These are phyloP conservation scores for Rhodosporidiobolus sp. DNA, from an alignment of 768 basidiomycete genomes.

Conservation along the genomic window DNA sequence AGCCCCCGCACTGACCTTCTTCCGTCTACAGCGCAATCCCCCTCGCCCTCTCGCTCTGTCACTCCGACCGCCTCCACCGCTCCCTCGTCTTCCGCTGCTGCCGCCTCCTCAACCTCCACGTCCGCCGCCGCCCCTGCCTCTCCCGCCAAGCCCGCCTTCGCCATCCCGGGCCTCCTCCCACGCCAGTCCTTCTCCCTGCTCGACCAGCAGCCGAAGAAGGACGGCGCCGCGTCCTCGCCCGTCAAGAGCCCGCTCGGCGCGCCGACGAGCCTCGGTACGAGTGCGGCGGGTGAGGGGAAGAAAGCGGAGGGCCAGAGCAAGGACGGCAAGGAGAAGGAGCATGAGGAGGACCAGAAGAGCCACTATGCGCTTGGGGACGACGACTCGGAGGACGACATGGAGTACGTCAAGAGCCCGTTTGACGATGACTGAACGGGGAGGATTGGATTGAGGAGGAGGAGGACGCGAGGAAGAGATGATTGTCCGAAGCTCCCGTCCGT, in stretches of 20 bases:
- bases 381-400: slow-evolving; percentile 32
- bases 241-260: slow-evolving; percentile 4
- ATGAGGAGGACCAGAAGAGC: not conserved
- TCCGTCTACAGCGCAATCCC: not conserved
- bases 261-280: too few species aligned
- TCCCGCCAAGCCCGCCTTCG: not conserved
- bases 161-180: slow-evolving; percentile 33
- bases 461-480: not conserved
- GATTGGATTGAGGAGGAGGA: not conserved
- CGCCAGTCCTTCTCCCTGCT: slow-evolving; percentile 36
- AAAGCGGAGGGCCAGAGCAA: too few species aligned
- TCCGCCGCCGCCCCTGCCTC: not conserved
- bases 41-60: not conserved
- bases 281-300: not conserved
- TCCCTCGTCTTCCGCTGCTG: not conserved
- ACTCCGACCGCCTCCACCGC: not conserved
- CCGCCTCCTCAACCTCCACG: too few species aligned
- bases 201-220: slow-evolving; percentile 14
- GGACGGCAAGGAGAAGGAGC: not conserved
- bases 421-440: slow-evolving; percentile 27
- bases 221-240: not conserved
- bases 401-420: slow-evolving; percentile 32
- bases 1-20: not conserved
- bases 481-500: not conserved
- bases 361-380: slow-evolving; percentile 9